Evolutionary conservation across 345 rosid genomes (phyloP).

Genomic region (Eucalyptus decipiens): DNA sequence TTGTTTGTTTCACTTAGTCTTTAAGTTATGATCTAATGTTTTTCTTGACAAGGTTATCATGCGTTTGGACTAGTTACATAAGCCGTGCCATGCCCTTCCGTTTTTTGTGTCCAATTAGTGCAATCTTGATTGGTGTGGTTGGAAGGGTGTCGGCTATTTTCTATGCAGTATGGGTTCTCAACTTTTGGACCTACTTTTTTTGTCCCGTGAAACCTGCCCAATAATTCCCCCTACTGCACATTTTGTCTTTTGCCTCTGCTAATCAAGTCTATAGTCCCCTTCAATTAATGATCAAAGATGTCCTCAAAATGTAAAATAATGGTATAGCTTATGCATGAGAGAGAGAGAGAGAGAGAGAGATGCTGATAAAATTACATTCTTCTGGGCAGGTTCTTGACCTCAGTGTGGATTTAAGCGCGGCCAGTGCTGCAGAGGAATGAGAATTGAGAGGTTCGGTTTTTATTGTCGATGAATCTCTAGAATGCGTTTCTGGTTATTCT

Average conservation of each 20-base stretch:
- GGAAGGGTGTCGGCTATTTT: background rate
- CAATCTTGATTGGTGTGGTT: background rate
- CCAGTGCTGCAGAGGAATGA: slow-evolving; percentile 91
- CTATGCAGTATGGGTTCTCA: background rate
- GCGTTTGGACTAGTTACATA: background rate
- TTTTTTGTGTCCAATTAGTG: background rate
- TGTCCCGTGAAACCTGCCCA: background rate
- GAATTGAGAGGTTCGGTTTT: background rate
- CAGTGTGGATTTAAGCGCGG: slow-evolving; percentile 84
- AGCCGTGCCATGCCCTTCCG: background rate
- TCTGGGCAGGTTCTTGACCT: slow-evolving; percentile 60
- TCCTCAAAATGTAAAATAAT: background rate
- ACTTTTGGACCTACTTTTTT: background rate
- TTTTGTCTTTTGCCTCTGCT: background rate
- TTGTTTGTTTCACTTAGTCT: background rate
- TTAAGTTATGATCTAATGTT: background rate
- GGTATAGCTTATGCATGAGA: background rate
- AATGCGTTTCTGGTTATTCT: background rate
- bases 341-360: background rate
- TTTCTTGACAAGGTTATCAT: background rate
- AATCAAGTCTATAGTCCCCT: background rate
- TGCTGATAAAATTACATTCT: background rate
- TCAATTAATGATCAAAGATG: background rate
- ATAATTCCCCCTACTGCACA: background rate
- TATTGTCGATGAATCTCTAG: background rate